phyloP scores from a whole-genome alignment of 768 basidiomycete species.

The Suillus plorans region DNA sequence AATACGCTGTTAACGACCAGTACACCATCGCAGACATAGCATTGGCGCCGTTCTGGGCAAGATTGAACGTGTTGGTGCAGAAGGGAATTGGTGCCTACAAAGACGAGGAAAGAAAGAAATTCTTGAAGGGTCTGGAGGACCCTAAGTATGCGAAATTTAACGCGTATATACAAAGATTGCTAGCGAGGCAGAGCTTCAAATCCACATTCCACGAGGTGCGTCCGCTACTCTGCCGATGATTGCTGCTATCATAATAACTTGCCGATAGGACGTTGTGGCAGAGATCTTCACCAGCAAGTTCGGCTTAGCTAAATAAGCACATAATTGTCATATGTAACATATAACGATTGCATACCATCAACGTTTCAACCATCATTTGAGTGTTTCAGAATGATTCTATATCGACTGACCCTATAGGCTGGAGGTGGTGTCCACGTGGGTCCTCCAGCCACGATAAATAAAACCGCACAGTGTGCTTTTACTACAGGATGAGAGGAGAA shows the following conservation, averaged over 20 bases:
- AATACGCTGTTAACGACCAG: constrained; percentile 34
- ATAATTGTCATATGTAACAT: neutral
- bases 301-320: constrained; percentile 8
- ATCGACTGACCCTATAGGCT: neutral
- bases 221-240: neutral
- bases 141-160: constrained; percentile 50
- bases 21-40: constrained; percentile 62
- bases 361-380: neutral
- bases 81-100: constrained; percentile 55
- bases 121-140: constrained; percentile 37
- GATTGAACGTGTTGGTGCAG: constrained; percentile 42
- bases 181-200: constrained; percentile 52
- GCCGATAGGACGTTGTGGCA: constrained; percentile 16
- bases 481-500: no score
- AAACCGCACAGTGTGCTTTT: no score
- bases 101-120: constrained; percentile 45
- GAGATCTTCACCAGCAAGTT: constrained; percentile 1
- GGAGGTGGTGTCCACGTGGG: no score
- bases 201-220: constrained; percentile 56
- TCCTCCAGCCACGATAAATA: no score
- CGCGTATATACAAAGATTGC: constrained; percentile 48
- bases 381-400: neutral
- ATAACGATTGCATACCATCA: neutral
- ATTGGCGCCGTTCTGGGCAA: constrained; percentile 59
- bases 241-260: neutral